phyloP scores from a whole-genome alignment of 2,329 filamentous ascomycete species.

The Penicillium sp. region DNA sequence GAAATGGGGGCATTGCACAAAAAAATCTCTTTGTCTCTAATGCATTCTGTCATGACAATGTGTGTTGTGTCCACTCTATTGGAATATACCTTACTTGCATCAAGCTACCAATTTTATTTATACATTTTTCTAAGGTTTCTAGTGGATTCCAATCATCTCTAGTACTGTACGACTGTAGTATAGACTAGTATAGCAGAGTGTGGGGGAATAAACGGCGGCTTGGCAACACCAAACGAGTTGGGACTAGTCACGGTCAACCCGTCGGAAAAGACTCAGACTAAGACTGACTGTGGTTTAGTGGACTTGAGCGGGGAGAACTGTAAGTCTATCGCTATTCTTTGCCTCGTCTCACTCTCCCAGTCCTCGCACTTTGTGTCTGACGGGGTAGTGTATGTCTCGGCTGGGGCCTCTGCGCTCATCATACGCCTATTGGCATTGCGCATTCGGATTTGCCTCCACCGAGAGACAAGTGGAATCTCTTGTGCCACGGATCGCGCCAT shows the following conservation, averaged over 20 bases:
- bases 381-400: background rate
- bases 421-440: too few species aligned
- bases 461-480: background rate
- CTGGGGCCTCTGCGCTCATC: background rate
- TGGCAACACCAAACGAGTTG: background rate
- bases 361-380: background rate
- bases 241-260: background rate
- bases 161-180: too few species aligned
- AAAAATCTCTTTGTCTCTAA: slow-evolving; percentile 1
- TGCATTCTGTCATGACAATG: background rate
- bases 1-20: slow-evolving; percentile 7
- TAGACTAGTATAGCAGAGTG: background rate
- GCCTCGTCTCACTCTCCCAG: background rate
- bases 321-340: background rate
- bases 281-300: background rate
- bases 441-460: background rate
- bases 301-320: background rate
- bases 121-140: background rate
- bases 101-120: background rate
- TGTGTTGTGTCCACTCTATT: background rate
- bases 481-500: slow-evolving; percentile 6
- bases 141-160: background rate
- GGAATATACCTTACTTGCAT: background rate
- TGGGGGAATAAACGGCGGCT: background rate
- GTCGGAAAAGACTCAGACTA: background rate